Percentiles rank a stretch among this genome's conserved stretches.
Evolutionary conservation across 441 rosid species (phyloP).

Genomic region (Aleurites moluccanus): DNA sequence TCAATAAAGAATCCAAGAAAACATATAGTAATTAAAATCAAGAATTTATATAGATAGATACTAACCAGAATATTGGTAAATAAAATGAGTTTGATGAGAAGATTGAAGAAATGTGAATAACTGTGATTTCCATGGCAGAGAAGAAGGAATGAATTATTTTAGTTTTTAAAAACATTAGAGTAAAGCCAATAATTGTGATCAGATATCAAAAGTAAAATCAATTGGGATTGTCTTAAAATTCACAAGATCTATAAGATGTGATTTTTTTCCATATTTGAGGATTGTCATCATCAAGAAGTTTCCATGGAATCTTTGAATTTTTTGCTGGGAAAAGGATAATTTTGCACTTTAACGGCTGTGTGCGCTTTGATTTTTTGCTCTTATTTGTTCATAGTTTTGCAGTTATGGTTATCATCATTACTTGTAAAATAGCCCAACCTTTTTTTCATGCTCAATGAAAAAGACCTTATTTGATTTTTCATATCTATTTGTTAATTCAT

Average conservation of each 20-base stretch:
- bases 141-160: background rate
- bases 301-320: slow-evolving; percentile 23
- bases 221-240: slow-evolving; percentile 31
- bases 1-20: no score
- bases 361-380: background rate
- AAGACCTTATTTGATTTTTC: no score
- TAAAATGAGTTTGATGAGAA: background rate
- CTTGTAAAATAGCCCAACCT: slow-evolving; percentile 2
- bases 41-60: background rate
- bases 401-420: background rate
- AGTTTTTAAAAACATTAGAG: background rate
- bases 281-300: slow-evolving; percentile 17
- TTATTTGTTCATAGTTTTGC: background rate
- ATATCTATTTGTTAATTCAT: no score
- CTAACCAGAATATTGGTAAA: background rate
- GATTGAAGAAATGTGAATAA: background rate
- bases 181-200: slow-evolving; percentile 12
- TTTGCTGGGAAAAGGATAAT: slow-evolving; percentile 17
- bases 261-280: slow-evolving; percentile 28
- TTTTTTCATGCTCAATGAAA: background rate
- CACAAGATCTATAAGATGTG: slow-evolving; percentile 29
- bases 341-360: slow-evolving; percentile 16
- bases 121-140: no score
- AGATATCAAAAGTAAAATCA: slow-evolving; percentile 18
- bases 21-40: no score